phyloP scores from a whole-genome alignment of 2,329 filamentous ascomycete genomes.

The Chrysoporthe puriensis region DNA sequence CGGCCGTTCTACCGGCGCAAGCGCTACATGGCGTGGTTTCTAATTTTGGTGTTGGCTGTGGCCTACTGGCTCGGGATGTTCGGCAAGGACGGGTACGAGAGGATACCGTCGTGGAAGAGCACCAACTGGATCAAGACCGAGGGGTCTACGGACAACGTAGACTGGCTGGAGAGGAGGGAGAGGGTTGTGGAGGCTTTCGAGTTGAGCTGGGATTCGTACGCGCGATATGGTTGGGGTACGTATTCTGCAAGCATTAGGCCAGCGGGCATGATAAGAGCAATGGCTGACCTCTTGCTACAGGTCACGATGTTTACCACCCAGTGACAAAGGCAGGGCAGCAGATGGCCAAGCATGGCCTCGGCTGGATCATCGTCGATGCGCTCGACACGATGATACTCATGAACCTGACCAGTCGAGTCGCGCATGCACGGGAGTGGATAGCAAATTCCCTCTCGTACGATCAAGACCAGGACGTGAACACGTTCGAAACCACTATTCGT shows the following conservation, averaged over 20 bases:
- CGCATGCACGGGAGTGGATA: constrained; percentile 88
- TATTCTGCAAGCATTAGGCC: constrained; percentile 30
- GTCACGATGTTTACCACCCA: constrained; percentile 86
- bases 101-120: constrained; percentile 41
- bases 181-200: constrained; percentile 87
- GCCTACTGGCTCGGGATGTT: constrained; percentile 75
- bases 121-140: constrained; percentile 64
- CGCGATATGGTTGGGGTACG: constrained; percentile 91
- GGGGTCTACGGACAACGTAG: constrained; percentile 49
- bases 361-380: constrained; percentile 97
- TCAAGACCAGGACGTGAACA: constrained; percentile 93
- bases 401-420: constrained; percentile 87
- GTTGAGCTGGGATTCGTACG: constrained; percentile 91
- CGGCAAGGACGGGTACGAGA: constrained; percentile 40
- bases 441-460: constrained; percentile 80
- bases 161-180: constrained; percentile 80
- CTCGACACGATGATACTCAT: constrained; percentile 97
- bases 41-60: constrained; percentile 55
- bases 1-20: constrained; percentile 67
- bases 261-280: neutral
- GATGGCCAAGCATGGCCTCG: constrained; percentile 87
- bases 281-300: constrained; percentile 46
- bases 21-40: constrained; percentile 54
- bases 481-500: constrained; percentile 96
- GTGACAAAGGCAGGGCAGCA: constrained; percentile 76